Percentiles rank a stretch among this genome's conserved stretches.
Conservation (phyloP, 768 basidiomycete species). For the Russula sp. region DNA sequence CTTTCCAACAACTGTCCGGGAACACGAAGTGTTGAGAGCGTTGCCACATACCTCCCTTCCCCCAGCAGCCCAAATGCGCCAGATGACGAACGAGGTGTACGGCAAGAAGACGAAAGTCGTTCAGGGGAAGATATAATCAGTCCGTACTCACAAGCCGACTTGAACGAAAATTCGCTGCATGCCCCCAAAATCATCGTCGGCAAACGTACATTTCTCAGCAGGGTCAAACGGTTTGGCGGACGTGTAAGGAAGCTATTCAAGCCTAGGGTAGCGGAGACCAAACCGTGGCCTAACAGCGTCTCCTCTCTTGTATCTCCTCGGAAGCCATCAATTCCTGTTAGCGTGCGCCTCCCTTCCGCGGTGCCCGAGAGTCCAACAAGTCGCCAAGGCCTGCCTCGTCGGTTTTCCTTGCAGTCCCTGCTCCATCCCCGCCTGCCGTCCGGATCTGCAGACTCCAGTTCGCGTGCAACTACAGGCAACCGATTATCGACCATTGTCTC, state of each 20-base stretch:
- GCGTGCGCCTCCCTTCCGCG: conserved; percentile 3
- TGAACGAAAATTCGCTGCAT: background rate
- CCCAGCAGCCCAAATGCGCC: background rate
- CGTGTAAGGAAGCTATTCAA: conserved; percentile 19
- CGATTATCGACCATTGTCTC: conserved; percentile 11
- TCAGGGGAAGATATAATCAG: background rate
- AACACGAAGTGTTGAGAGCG: conserved; percentile 6
- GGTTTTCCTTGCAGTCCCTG: conserved; percentile 19
- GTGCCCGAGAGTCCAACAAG: conserved; percentile 6
- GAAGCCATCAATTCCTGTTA: conserved; percentile 1
- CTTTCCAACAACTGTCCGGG: conserved; percentile 4
- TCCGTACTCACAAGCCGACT: background rate
- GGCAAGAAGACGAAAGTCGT: background rate
- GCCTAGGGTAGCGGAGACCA: conserved; percentile 3
- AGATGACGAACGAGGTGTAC: background rate
- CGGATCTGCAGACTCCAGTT: background rate
- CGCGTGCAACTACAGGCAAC: background rate
- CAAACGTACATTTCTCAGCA: conserved; percentile 17
- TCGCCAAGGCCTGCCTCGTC: conserved; percentile 8
- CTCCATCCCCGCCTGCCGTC: conserved; percentile 7
- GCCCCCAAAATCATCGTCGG: background rate
- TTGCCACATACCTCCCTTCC: conserved; percentile 5
- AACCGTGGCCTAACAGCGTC: conserved; percentile 1
- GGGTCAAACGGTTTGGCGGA: conserved; percentile 17
- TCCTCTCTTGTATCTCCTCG: conserved; percentile 5